Evolutionary conservation across 345 rosid species (phyloP).

Genomic region (Lumnitzera racemosa): DNA sequence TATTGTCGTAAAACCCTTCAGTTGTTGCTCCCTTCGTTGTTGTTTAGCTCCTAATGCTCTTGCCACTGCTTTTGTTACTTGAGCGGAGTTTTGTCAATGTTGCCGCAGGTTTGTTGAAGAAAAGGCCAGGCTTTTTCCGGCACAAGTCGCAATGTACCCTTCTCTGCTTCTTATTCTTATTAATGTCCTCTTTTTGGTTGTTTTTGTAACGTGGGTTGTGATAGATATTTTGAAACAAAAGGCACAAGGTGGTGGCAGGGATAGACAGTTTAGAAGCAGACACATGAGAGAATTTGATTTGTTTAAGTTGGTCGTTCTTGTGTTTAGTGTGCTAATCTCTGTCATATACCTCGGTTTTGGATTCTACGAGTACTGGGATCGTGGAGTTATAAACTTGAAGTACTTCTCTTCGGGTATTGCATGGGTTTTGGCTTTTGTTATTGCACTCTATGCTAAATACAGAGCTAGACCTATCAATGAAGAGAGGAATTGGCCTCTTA

Average conservation of each 20-base stretch:
- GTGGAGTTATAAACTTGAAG: constrained; percentile 6
- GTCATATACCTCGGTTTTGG: constrained; percentile 27
- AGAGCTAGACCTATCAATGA: constrained; percentile 5
- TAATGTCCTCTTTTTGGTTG: constrained; percentile 1
- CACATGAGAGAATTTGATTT: background rate
- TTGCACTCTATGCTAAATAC: constrained; percentile 19
- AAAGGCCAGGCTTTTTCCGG: background rate
- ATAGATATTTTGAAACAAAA: constrained; percentile 1
- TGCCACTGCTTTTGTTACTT: no score
- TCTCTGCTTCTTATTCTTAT: constrained; percentile 1
- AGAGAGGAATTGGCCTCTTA: constrained; percentile 32
- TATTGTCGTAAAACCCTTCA: background rate
- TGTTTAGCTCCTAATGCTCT: background rate
- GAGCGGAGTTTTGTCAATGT: background rate
- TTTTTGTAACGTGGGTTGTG: constrained; percentile 7
- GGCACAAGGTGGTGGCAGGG: background rate
- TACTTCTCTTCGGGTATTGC: constrained; percentile 14
- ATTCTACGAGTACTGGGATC: constrained; percentile 23
- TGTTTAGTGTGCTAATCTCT: constrained; percentile 23
- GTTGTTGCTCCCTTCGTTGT: background rate
- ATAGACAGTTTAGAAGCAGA: background rate
- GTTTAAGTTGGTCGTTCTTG: constrained; percentile 7
- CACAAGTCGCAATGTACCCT: background rate
- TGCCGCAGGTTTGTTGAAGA: no score
- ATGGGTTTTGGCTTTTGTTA: constrained; percentile 35